These are phyloP conservation scores for Magnolia kwangsiensis DNA, from an alignment of 164 flowering plant species.

Conservation along the genomic window DNA sequence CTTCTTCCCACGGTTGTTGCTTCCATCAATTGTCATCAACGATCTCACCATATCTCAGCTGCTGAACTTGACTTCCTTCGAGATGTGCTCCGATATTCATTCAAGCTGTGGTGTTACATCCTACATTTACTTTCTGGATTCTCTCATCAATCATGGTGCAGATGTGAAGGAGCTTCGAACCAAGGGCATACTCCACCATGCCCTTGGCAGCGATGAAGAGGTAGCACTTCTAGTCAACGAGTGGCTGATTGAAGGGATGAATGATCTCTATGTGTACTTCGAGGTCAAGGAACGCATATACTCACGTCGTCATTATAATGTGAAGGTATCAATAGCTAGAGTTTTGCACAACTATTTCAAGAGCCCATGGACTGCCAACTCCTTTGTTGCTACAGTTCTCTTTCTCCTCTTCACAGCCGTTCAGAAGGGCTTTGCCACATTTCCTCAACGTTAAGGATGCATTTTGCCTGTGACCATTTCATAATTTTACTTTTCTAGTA, in stretches of 20 bases:
- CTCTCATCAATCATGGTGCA: not conserved
- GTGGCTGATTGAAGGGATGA: constrained; percentile 14
- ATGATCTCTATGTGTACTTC: not conserved
- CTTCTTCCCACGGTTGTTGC: not conserved
- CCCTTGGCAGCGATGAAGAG: constrained; percentile 26
- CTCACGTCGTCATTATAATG: not conserved
- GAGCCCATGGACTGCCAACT: too few species aligned
- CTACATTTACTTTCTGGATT: constrained; percentile 18
- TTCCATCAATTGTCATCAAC: constrained; percentile 8
- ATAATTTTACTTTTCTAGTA: too few species aligned
- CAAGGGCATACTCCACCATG: not conserved
- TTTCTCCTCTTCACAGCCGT: too few species aligned
- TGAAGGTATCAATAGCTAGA: constrained; percentile 5
- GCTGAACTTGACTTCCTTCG: constrained; percentile 8
- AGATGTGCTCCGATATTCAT: not conserved
- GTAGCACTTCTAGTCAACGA: constrained; percentile 26
- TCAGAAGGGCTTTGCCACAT: too few species aligned
- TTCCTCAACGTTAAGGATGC: too few species aligned
- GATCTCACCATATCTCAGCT: not conserved
- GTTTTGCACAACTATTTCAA: not conserved
- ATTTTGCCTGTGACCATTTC: too few species aligned
- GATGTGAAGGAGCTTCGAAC: not conserved
- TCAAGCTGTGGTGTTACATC: constrained; percentile 2
- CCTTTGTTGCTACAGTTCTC: too few species aligned
- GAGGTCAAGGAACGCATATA: not conserved